Evolutionary conservation across 1,284 basidiomycete genomes (phyloP).

Genomic region (Ganoderma resinaceum): DNA sequence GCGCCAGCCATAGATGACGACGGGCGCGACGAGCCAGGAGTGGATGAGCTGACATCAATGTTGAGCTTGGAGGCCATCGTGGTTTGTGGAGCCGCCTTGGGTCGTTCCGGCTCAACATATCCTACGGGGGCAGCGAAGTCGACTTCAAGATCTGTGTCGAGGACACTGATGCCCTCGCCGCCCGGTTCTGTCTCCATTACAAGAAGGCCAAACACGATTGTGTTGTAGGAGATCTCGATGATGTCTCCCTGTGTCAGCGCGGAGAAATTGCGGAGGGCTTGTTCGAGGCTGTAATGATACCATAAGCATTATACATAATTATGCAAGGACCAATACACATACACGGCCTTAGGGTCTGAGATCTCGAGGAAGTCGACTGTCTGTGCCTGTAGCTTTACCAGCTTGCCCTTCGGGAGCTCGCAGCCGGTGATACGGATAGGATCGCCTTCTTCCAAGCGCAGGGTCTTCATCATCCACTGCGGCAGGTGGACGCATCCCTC

Average conservation of each 20-base stretch:
- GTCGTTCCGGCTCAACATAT: slow-evolving; percentile 90
- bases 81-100: slow-evolving; percentile 79
- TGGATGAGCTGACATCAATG: slow-evolving; percentile 88
- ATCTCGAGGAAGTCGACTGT: slow-evolving; percentile 94
- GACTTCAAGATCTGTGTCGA: slow-evolving; percentile 97
- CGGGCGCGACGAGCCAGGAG: slow-evolving; percentile 83
- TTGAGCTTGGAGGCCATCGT: slow-evolving; percentile 99
- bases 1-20: slow-evolving; percentile 76
- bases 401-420: slow-evolving; percentile 90
- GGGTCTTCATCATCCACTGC: slow-evolving; percentile 99
- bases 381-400: slow-evolving; percentile 98
- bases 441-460: slow-evolving; percentile 94
- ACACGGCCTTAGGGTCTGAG: slow-evolving; percentile 97
- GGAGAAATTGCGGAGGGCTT: slow-evolving; percentile 95
- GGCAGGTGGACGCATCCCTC: slow-evolving; percentile 96
- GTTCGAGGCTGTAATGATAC: slow-evolving; percentile 76
- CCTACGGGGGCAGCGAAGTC: slow-evolving; percentile 82
- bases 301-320: slow-evolving; percentile 1
- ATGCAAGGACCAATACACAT: slow-evolving; percentile 42
- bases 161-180: slow-evolving; percentile 87
- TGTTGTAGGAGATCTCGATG: slow-evolving; percentile 92
- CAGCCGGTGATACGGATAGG: slow-evolving; percentile 92
- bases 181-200: slow-evolving; percentile 95
- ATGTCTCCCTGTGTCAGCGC: slow-evolving; percentile 90
- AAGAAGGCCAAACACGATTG: slow-evolving; percentile 93